Evolutionary conservation across 163 green algal genomes (phyloP), one percentile per base, ranked within the genome.

Genomic region (Scenedesmus sp.): DNA sequence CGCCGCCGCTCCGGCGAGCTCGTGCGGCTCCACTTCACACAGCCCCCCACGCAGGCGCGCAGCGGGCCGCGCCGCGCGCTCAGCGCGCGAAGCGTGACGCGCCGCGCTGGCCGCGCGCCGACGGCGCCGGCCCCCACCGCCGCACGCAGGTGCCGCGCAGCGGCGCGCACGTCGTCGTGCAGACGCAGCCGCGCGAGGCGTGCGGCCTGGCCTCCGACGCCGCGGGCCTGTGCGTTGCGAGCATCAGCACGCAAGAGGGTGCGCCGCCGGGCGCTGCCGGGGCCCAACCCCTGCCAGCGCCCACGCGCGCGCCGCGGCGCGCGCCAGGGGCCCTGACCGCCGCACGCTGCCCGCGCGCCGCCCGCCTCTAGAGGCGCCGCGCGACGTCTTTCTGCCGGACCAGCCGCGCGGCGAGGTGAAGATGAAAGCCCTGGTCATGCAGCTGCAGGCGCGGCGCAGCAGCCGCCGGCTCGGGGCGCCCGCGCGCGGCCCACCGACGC

Each of bases 211-310:
- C 4, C 4, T 11, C 13, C n/a, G 60, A 9, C 28, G 10, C 2
- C 39, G 56, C 31, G 39, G 14, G 34, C 17, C 7, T 82, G 33
- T 82, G 75, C 31, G 75, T 70, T 31, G 63, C 3, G 17, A 60
- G n/a, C 44, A 70, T 82, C 2, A 56, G 63, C 39, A 51, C 54
- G 6, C 63, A 75, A 4, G 75, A 82, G 47, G 75, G 75, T 82
- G 39, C 58, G 75, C 70, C 20, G n/a, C n/a, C n/a, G n/a, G n/a
- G n/a, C n/a, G n/a, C n/a, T n/a, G n/a, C n/a, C n/a, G n/a, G n/a
- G n/a, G n/a, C n/a, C n/a, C n/a, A n/a, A n/a, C n/a, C n/a, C n/a
- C n/a, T n/a, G n/a, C n/a, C n/a, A n/a, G n/a, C n/a, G n/a, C n/a
- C n/a, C n/a, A n/a, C n/a, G n/a, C n/a, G n/a, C n/a, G n/a, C n/a